These are phyloP conservation scores for Phyllosticta capitalensis DNA, from an alignment of 2,329 filamentous ascomycete species.

Conservation along the genomic window DNA sequence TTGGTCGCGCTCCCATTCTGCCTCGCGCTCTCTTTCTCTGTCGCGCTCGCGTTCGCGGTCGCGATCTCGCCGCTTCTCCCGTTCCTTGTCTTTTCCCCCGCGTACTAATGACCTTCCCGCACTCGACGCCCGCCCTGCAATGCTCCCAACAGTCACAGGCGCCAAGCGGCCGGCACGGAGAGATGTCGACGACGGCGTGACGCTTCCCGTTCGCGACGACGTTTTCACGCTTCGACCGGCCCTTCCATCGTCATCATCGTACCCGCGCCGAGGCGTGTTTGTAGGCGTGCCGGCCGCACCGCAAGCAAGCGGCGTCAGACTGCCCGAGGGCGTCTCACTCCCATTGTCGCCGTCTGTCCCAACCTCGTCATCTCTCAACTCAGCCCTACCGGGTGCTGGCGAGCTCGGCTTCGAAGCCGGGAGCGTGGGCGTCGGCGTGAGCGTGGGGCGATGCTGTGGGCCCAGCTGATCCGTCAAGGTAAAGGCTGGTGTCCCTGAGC, in stretches of 20 bases:
- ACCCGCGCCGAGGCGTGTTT: neutral
- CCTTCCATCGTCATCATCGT: neutral
- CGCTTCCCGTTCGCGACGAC: neutral
- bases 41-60: neutral
- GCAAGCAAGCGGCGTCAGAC: neutral
- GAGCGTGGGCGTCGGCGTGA: neutral
- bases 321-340: neutral
- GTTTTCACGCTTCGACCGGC: too few relatives aligned
- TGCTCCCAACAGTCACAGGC: neutral
- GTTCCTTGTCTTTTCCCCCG: neutral
- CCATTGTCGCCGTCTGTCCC: neutral
- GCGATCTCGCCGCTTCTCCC: neutral
- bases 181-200: neutral
- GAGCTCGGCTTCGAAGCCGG: neutral
- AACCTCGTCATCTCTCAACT: neutral
- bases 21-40: neutral
- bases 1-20: neutral
- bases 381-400: too few relatives aligned
- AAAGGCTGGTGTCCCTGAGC: neutral
- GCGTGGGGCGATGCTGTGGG: neutral
- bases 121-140: neutral
- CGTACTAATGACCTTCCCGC: neutral
- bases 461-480: neutral
- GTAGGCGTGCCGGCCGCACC: neutral
- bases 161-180: neutral